Base-by-base conservation (phyloP, 2,329 filamentous ascomycete species). In the Colletotrichum tofieldiae region DNA sequence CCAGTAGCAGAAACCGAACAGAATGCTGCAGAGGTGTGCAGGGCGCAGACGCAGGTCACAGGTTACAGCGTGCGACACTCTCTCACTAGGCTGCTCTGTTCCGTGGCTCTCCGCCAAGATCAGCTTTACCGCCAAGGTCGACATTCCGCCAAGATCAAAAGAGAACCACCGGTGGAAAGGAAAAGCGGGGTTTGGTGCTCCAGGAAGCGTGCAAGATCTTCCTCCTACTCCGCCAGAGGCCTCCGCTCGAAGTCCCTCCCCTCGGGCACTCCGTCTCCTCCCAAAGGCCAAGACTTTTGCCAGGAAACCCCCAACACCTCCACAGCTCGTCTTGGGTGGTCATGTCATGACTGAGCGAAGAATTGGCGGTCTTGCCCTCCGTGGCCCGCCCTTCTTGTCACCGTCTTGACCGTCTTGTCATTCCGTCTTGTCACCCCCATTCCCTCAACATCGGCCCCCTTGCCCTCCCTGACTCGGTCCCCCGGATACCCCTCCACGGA, bases 221-320 rank as follows among this genome's bases (percentile, higher is more conserved):
- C 69, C 69, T 60, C 32, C 20, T 59, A 60, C 69, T 69, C 69
- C 69, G 69, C 69, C 65, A 72, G 69, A 72, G 70, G 70, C 70
- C 70, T 72, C 70, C 70, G 65, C 70, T 72, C 52, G 51, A 49
- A 47, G 65, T 63, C 69, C 60, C 65, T 69, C 37, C 41, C 55
- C 58, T 72, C 65, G 58, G 65, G 39, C 70, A 60, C 59, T 63
- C 69, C 65, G 59, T 69, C 61, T 63, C 51, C 51, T 47, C 49
- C 51, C 32, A 54, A 45, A 37, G 5, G 58, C 37, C 65, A 43
- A 66, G 54, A 54, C 56, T 45, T 67, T 12, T 41, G 65, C 43
- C 65, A 45, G 61, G 54, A 23, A 39, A 20, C 26, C 51, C 43
- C 29, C 59, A 26, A 47, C 20, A 49, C n/a, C 59, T 39, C 59